Conservation (phyloP, 1,139 yeast genomes). For the Candida sp. region DNA sequence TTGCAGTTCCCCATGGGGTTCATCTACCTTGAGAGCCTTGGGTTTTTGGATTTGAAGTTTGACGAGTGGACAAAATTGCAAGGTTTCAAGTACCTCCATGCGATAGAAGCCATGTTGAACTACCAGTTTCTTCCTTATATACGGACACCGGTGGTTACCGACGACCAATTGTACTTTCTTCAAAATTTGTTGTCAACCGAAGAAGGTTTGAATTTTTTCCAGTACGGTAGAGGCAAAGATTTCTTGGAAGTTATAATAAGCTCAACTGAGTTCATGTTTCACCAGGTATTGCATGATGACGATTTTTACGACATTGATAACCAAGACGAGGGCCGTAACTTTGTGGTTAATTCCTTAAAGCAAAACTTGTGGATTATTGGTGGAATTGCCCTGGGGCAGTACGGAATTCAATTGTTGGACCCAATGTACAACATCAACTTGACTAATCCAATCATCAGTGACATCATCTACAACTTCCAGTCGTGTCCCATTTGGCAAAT, state of each 20-base stretch:
- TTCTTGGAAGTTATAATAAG: conserved; percentile 30
- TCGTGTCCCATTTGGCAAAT: conserved; percentile 64
- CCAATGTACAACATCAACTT: conserved; percentile 48
- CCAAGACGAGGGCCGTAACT: conserved; percentile 10
- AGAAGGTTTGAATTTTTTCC: conserved; percentile 64
- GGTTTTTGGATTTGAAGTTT: conserved; percentile 36
- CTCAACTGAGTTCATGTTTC: conserved; percentile 23
- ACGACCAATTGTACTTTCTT: conserved; percentile 60
- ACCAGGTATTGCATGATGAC: conserved; percentile 18
- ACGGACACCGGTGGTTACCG: background rate
- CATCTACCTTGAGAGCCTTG: conserved; percentile 35
- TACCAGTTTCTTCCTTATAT: conserved; percentile 31
- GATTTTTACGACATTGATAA: conserved; percentile 18
- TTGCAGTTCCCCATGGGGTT: conserved; percentile 39
- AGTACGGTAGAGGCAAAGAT: conserved; percentile 24
- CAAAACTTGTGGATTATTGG: conserved; percentile 92
- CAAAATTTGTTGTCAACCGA: conserved; percentile 81
- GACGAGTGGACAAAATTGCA: conserved; percentile 27
- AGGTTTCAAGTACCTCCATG: conserved; percentile 25
- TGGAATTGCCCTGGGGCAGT: conserved; percentile 69
- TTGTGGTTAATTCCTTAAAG: conserved; percentile 40
- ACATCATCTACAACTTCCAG: conserved; percentile 46
- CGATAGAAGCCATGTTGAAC: conserved; percentile 27
- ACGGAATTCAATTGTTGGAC: conserved; percentile 72
- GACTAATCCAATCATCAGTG: conserved; percentile 51